phyloP scores from a whole-genome alignment of 176 grass and related monocot species.

The Triticum monococcum region DNA sequence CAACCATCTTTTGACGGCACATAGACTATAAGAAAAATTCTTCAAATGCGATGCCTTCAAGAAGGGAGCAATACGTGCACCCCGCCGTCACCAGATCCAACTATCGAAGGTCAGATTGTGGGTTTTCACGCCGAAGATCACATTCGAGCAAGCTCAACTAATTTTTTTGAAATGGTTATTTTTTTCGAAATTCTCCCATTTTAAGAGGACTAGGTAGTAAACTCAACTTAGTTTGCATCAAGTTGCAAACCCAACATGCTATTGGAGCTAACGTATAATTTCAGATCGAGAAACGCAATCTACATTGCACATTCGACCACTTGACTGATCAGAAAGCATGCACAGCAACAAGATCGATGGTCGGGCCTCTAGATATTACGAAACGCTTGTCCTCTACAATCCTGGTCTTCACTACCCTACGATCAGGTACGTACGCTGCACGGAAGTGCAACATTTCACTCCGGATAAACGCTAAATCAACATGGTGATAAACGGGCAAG shows the following conservation, averaged over 20 bases:
- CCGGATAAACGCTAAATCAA: neutral
- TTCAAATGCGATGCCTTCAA: no score
- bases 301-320: neutral
- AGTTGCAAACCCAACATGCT: neutral
- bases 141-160: no score
- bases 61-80: no score
- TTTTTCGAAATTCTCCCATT: no score
- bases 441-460: neutral
- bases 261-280: neutral
- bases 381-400: neutral
- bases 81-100: no score
- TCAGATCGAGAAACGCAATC: neutral
- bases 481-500: conserved; percentile 11
- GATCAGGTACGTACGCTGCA: neutral
- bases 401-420: neutral
- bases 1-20: no score
- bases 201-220: no score
- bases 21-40: no score
- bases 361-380: neutral
- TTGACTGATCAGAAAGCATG: conserved; percentile 5
- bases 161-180: no score
- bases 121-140: no score
- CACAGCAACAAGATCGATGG: neutral
- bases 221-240: neutral
- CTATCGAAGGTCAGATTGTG: no score